phyloP scores from a whole-genome alignment of 805 yeast species.

The Wickerhamomyces sydowiorum region DNA sequence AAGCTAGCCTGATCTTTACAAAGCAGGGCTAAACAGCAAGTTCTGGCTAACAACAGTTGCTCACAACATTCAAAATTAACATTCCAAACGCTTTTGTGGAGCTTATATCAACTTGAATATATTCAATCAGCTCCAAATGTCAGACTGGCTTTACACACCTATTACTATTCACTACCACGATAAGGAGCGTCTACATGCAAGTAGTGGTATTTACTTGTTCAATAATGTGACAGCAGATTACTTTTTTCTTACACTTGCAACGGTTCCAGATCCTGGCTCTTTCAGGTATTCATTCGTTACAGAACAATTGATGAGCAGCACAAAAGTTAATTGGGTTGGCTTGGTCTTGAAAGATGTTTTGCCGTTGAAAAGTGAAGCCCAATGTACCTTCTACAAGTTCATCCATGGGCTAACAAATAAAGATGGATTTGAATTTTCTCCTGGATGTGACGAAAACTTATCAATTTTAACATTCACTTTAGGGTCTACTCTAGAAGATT shows the following conservation, averaged over 20 bases:
- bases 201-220: conserved; percentile 18
- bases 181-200: conserved; percentile 5
- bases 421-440: conserved; percentile 16
- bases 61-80: too few relatives aligned
- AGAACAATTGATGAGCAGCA: conserved; percentile 6
- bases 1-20: too few relatives aligned
- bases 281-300: conserved; percentile 12
- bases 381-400: not conserved
- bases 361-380: conserved; percentile 1
- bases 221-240: conserved; percentile 8
- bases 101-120: not conserved
- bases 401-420: conserved; percentile 6
- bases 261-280: conserved; percentile 9
- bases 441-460: conserved; percentile 6
- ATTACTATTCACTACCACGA: conserved; percentile 19
- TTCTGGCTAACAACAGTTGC: too few relatives aligned
- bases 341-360: conserved; percentile 5
- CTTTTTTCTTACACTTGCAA: conserved; percentile 14
- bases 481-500: not conserved
- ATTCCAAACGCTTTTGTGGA: too few relatives aligned
- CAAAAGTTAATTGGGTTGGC: conserved; percentile 15
- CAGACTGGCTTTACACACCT: conserved; percentile 20
- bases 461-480: conserved; percentile 15
- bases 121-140: not conserved
- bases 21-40: too few relatives aligned